phyloP scores from a whole-genome alignment of 164 flowering plant genomes.

The Saururus chinensis region DNA sequence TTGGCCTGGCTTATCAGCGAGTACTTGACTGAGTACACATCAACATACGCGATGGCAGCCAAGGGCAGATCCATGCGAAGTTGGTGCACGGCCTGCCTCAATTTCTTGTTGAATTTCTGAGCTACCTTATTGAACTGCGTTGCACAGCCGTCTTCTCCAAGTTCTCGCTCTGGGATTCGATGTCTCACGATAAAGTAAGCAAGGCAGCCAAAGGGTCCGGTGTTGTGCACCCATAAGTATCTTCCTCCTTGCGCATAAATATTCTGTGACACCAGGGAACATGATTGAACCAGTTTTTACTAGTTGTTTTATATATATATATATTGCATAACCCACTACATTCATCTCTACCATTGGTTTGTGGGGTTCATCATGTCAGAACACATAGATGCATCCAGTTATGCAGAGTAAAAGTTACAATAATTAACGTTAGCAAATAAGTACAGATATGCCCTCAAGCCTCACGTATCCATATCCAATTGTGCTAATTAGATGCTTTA shows the following conservation, averaged over 20 bases:
- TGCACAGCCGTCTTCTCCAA: conserved; percentile 43
- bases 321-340: no score
- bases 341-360: no score
- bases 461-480: no score
- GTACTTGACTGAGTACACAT: conserved; percentile 41
- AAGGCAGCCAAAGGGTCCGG: conserved; percentile 52
- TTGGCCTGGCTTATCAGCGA: conserved; percentile 32
- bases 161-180: conserved; percentile 15
- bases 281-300: no score
- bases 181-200: conserved; percentile 27
- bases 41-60: conserved; percentile 45
- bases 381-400: no score
- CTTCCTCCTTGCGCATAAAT: conserved; percentile 38
- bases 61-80: conserved; percentile 28
- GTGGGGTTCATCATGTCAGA: no score
- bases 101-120: conserved; percentile 26
- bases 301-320: no score
- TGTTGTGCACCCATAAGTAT: conserved; percentile 53
- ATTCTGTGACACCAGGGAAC: conserved; percentile 8
- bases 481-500: no score
- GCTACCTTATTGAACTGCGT: conserved; percentile 33
- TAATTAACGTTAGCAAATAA: no score
- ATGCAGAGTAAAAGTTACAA: no score
- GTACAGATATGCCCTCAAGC: no score
- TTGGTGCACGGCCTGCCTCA: conserved; percentile 26